Base-by-base conservation (phyloP, 768 basidiomycete species). In the Naganishia vaughanmartiniae region DNA sequence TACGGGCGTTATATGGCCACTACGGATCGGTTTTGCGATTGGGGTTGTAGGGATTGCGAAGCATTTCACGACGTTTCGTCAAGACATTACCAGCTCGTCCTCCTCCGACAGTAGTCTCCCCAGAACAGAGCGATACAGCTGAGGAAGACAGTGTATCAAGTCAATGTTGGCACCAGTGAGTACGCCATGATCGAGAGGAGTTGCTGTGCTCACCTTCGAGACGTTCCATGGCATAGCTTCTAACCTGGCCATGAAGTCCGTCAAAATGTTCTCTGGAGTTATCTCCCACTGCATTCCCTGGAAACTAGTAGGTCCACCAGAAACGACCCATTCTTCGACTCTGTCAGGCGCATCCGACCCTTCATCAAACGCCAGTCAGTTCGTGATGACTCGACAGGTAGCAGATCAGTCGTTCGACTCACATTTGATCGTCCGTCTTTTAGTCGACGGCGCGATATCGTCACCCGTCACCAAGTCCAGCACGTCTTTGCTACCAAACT, bases 341-440 rank as follows among this genome's bases (percentile, higher is more conserved):
- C 65, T 21, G 73, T 75, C 54, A 74, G 76, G 45, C 68, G 67
- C 70, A 57, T 78, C 77, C 54, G 73, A 76, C 76, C 75, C 77
- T 78, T 51, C 17, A 14, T 2, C 54, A 74, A 70, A 30, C 6
- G 36, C 7, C 21, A 48, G 60, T 34, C 21, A 57, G n/a, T 51
- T 65, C 39, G 15, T 39, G 24, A 14, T 11, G 30, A 63, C 53
- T 45, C 26, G 0, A 17, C 30, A 54, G 26, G 30, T 30, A 15
- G 10, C n/a, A 63, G 6, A 17, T 15, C 33, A 51, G 34, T 57
- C 10, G 19, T 3, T 11, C 9, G 34, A 68, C 77, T 69, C 45
- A 78, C 77, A 78, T 30, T 76, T 76, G 30, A 76, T 74, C 34
- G 74, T 24, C 17, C n/a, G 11, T 36, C 54, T 66, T 28, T 12